These are phyloP conservation scores for Cryphonectria nitschkei DNA, from an alignment of 2,329 filamentous ascomycete genomes.

Conservation along the genomic window DNA sequence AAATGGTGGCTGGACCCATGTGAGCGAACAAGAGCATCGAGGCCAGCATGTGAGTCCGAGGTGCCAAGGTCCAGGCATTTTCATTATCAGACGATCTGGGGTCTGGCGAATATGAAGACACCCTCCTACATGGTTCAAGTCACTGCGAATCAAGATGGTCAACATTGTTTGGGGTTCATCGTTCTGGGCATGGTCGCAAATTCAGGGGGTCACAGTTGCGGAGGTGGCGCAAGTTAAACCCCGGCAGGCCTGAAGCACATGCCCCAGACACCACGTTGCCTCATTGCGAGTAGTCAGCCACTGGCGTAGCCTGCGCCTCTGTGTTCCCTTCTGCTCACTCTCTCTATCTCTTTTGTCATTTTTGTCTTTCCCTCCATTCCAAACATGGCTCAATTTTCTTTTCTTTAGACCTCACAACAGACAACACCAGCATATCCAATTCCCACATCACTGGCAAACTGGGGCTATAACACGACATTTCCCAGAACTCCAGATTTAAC, in stretches of 20 bases:
- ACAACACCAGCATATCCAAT: neutral
- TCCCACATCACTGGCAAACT: neutral
- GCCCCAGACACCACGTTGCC: slow-evolving; percentile 11
- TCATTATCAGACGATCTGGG: too few relatives aligned
- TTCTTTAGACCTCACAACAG: neutral
- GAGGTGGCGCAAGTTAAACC: neutral
- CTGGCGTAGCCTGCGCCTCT: neutral
- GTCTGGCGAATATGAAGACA: too few relatives aligned
- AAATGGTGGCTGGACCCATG: too few relatives aligned
- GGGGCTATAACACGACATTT: too few relatives aligned
- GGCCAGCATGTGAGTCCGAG: too few relatives aligned
- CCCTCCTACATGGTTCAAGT: too few relatives aligned
- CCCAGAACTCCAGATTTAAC: neutral
- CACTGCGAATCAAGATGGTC: too few relatives aligned
- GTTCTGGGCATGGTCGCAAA: neutral
- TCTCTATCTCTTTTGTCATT: neutral
- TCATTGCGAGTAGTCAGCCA: neutral
- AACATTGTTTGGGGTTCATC: too few relatives aligned
- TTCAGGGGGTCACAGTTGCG: neutral
- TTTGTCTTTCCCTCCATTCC: neutral
- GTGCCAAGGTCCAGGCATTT: too few relatives aligned
- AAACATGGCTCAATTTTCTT: neutral
- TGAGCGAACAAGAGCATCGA: too few relatives aligned
- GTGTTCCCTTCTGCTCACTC: neutral
- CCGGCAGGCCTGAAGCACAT: slow-evolving; percentile 13